Base-by-base conservation (phyloP, 345 rosid species). In the Viola odorata region DNA sequence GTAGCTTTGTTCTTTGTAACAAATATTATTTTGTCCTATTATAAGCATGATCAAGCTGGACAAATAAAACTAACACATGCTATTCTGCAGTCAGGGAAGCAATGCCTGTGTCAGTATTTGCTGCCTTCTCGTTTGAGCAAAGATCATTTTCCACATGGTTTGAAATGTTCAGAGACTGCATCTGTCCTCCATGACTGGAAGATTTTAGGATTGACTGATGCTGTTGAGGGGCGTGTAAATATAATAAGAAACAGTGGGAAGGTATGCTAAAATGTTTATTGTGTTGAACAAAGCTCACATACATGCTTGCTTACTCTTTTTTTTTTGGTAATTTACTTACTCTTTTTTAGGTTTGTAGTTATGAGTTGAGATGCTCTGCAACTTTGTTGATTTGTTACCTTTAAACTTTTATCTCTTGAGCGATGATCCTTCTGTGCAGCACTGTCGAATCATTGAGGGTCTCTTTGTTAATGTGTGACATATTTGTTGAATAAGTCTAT, bases 61-160 rank as follows among this genome's bases (percentile, higher is more conserved):
- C 32, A 2, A 23, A 23, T 23, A 23, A 23, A 23, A 23, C 32
- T 23, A 23, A 23, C 32, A 23, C 32, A 23, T 23, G 32, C 32
- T 23, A 44, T 45, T 8, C 12, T 67, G 58, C 88, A 94, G 99
- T 79, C 96, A 63, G 99, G 99, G 64, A 82, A 85, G 70, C 91
- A 84, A 68, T 94, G 96, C 75, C 81, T 90, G 65, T 89, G 99
- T 73, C 84, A 79, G 68, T 94, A 81, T 84, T 69, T 75, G 65
- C 51, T 94, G 41, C 96, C 97, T 63, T 75, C 83, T 68, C 71
- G 69, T 78, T 63, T 86, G 81, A 73, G 74, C 40, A 70, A 78
- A 73, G 77, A 66, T 53, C 75, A 69, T 65, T 68, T 68, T 69
- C 69, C 78, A 11, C 76, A 54, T 58, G 78, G 78, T 71, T 52